phyloP scores from a whole-genome alignment of 2,329 filamentous ascomycete genomes.

The Stagonosporopsis tanaceti region DNA sequence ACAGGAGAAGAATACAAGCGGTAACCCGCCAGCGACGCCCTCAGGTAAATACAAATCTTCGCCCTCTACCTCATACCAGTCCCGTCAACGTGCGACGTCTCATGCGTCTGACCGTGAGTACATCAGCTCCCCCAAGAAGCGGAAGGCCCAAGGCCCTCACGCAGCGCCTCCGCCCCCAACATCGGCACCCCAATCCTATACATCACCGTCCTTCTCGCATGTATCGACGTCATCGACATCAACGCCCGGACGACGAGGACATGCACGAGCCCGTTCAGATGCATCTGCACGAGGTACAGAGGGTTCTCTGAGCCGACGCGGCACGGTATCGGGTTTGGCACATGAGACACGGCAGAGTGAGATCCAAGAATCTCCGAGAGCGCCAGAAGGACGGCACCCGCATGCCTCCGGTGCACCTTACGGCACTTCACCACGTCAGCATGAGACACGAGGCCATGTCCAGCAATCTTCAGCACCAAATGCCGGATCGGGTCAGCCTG shows the following conservation, averaged over 20 bases:
- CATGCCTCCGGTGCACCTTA: slow-evolving; percentile 32
- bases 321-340: slow-evolving; percentile 43
- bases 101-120: slow-evolving; percentile 65
- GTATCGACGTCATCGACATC: slow-evolving; percentile 64
- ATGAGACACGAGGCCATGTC: slow-evolving; percentile 27
- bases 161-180: slow-evolving; percentile 60
- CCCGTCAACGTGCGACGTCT: slow-evolving; percentile 59
- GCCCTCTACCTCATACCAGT: slow-evolving; percentile 41
- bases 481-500: slow-evolving; percentile 42
- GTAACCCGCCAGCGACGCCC: slow-evolving; percentile 74
- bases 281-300: slow-evolving; percentile 56
- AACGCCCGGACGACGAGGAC: slow-evolving; percentile 65
- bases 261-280: slow-evolving; percentile 72
- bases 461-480: slow-evolving; percentile 37
- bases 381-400: slow-evolving; percentile 31
- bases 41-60: slow-evolving; percentile 66
- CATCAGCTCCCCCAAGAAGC: slow-evolving; percentile 82
- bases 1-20: slow-evolving; percentile 60
- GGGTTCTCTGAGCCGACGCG: slow-evolving; percentile 43
- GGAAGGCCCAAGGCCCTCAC: slow-evolving; percentile 72
- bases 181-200: slow-evolving; percentile 57
- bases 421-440: slow-evolving; percentile 32
- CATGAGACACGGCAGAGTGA: slow-evolving; percentile 42
- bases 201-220: slow-evolving; percentile 61
- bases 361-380: slow-evolving; percentile 34